These are phyloP conservation scores for Tulasnella sp. DNA, from an alignment of 768 basidiomycete species.

Conservation along the genomic window DNA sequence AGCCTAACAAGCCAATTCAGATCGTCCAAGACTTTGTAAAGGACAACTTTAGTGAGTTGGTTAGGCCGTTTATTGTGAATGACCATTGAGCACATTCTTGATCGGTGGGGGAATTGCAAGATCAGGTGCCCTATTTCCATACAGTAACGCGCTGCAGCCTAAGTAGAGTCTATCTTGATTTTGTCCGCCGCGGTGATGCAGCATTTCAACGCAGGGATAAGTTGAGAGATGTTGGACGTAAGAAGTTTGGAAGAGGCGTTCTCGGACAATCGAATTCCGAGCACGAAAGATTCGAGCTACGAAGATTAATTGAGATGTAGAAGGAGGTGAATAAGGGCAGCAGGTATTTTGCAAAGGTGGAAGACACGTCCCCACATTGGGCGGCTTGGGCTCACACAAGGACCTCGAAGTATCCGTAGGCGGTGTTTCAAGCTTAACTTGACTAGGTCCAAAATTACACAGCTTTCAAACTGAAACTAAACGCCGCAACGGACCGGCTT, in stretches of 20 bases:
- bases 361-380: too few species aligned
- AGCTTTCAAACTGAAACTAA: too few species aligned
- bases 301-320: not conserved
- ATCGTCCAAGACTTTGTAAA: not conserved
- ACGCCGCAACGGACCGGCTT: too few species aligned
- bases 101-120: not conserved
- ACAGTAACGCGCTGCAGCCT: too few species aligned
- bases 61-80: not conserved
- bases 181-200: not conserved
- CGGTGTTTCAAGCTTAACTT: too few species aligned
- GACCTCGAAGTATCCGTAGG: too few species aligned
- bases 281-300: not conserved
- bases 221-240: not conserved
- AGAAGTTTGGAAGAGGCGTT: not conserved
- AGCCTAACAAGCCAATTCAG: not conserved
- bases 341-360: too few species aligned
- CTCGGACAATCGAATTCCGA: not conserved
- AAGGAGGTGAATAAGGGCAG: not conserved
- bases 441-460: too few species aligned
- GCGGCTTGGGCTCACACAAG: too few species aligned
- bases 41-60: not conserved
- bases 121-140: not conserved
- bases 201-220: not conserved
- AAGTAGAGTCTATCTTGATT: not conserved
- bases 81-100: too few species aligned